Evolutionary conservation across 352 stramenopile species (phyloP), one percentile per base, ranked within the genome.

Genomic region (Phytophthora pistaciae): DNA sequence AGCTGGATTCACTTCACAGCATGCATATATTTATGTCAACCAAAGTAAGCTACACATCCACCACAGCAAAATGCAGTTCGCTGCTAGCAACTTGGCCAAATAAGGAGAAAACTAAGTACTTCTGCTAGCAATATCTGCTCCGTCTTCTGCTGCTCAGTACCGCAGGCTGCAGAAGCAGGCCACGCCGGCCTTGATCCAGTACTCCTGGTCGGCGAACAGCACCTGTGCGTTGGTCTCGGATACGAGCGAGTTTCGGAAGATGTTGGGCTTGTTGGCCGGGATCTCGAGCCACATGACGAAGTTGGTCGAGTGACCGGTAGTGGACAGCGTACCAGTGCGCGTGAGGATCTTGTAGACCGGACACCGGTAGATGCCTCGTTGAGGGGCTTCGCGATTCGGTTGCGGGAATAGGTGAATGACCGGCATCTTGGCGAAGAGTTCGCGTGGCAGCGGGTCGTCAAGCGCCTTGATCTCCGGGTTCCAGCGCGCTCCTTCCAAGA

Each of bases 281-380:
- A 99, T 89, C 66, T 99, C 95, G 61, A 99, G 96, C 97, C 96
- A 99, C 81, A 98, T 98, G 72, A 99, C 89, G 77, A 99, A 99
- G 83, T 99, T 84, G 42, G 74, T 82, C 23, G 76, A 82, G 62
- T 82, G 77, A 2, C 74, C 74, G 1, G 77, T 84, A 9, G 77
- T 82, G 5, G 77, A 84, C 49, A 82, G 42, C 16, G 74, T 84
- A 20, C 74, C 74, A n/a, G 90, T 90, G 42, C 96, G 87, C 13
- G 91, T 98, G 48, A 99, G 84, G 46, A 98, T 97, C 78, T 99
- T 99, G 84, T 99, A 99, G 13, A 98, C 91, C 0, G 96, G 96
- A 64, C 93, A 98, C 25, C 91, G 92, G 61, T 99, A 99, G 46
- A 99, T 89, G 54, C 91, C 91, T 57, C 84, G 76, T 23, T 87